Conservation (phyloP, 495 filamentous ascomycete species). For the Glutinoglossum americanum region DNA sequence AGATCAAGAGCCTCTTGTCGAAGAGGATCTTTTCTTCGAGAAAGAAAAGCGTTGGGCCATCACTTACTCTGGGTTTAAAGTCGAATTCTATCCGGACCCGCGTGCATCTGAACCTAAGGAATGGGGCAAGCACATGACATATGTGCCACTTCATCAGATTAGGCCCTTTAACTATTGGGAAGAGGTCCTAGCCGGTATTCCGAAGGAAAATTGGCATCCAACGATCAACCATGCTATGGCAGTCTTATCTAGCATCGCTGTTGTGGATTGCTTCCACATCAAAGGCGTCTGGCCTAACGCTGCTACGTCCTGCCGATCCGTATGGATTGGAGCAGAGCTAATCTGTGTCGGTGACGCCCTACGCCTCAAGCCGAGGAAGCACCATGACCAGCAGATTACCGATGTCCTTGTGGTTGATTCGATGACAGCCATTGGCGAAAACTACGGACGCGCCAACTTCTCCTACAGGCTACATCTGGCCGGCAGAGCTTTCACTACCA, state of each 20-base stretch:
- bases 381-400: constrained; percentile 11
- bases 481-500: constrained; percentile 28
- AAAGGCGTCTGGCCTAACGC: constrained; percentile 32
- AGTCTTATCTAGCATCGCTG: constrained; percentile 28
- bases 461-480: constrained; percentile 22
- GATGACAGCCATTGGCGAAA: constrained; percentile 26
- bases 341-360: constrained; percentile 29
- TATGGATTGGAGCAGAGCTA: constrained; percentile 35
- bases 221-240: constrained; percentile 33
- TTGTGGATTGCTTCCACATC: constrained; percentile 28
- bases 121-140: constrained; percentile 21
- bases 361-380: constrained; percentile 11
- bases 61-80: constrained; percentile 34
- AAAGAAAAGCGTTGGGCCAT: constrained; percentile 19
- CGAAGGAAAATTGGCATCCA: constrained; percentile 24
- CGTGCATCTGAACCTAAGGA: constrained; percentile 14
- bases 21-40: constrained; percentile 21
- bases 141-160: constrained; percentile 30
- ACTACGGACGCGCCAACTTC: constrained; percentile 20
- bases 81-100: constrained; percentile 32
- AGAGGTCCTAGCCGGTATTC: constrained; percentile 20
- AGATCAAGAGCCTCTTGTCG: constrained; percentile 15
- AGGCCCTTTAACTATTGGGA: constrained; percentile 32
- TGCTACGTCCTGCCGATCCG: constrained; percentile 26
- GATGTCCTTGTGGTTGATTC: constrained; percentile 31